These are phyloP conservation scores for Xylaria flabelliformis DNA, from an alignment of 495 filamentous ascomycete species.

Conservation along the genomic window DNA sequence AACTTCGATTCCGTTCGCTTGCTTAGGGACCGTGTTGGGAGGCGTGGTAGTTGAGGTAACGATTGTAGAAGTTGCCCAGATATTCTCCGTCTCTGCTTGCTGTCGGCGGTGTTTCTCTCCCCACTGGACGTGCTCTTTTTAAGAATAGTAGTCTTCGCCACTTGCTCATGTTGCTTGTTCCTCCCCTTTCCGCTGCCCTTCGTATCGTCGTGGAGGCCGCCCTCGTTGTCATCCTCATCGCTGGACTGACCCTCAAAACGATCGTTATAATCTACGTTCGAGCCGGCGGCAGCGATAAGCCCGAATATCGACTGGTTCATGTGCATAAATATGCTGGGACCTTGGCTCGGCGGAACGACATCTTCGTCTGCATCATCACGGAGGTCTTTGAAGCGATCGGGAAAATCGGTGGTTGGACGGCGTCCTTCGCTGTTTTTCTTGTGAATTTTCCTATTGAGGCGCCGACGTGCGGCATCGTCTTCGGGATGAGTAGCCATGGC, in stretches of 20 bases:
- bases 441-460: slow-evolving; percentile 60
- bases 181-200: slow-evolving; percentile 21
- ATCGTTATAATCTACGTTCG: slow-evolving; percentile 76
- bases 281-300: slow-evolving; percentile 89
- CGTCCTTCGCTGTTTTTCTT: slow-evolving; percentile 64
- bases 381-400: slow-evolving; percentile 76
- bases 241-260: slow-evolving; percentile 82
- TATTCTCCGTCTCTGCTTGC: slow-evolving; percentile 60
- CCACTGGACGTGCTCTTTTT: slow-evolving; percentile 32
- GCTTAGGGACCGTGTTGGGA: slow-evolving; percentile 44
- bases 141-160: slow-evolving; percentile 48
- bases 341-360: slow-evolving; percentile 66
- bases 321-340: slow-evolving; percentile 61
- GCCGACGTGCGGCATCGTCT: slow-evolving; percentile 37
- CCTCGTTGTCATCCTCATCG: slow-evolving; percentile 73
- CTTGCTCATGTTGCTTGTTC: slow-evolving; percentile 31
- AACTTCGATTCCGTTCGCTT: slow-evolving; percentile 41
- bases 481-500: slow-evolving; percentile 34
- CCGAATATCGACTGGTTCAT: slow-evolving; percentile 97
- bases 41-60: slow-evolving; percentile 55
- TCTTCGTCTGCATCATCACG: slow-evolving; percentile 71
- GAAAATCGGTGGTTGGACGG: slow-evolving; percentile 71
- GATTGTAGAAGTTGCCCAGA: slow-evolving; percentile 69
- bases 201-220: slow-evolving; percentile 32
- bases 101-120: slow-evolving; percentile 31